Evolutionary conservation across 2,329 filamentous ascomycete species (phyloP), one percentile per base, ranked within the genome.

Genomic region (Thielaviopsis musarum): DNA sequence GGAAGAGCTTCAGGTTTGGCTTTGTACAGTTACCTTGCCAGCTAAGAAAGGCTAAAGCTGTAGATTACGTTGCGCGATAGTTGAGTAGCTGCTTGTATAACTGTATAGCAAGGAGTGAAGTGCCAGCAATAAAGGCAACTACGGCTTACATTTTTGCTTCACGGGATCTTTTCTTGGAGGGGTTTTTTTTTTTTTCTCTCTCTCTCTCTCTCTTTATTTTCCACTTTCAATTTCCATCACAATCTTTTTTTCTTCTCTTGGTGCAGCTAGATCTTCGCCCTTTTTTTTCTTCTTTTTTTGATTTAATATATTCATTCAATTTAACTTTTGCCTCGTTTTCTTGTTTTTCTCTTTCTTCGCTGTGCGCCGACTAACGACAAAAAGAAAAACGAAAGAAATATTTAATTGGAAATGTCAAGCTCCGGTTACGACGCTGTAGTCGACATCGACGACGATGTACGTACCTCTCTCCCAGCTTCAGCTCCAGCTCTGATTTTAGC

Each of bases 361-460:
- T 45, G 17, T 15, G 38, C 38, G 17, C 15, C 4, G 15, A n/a
- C 15, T 21, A 5, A 2, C 45, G 10, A 19, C 22, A 26, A 6
- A n/a, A 26, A 6, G 5, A 5, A 53, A 26, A 26, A 26, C 3
- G 6, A 26, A 26, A 26, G 6, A 6, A 26, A 26, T 3, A 26
- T 3, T 26, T 26, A 53, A 22, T 5, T 63, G 68, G 75, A 66
- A 59, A 91, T 91, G 87, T 81, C 87, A 61, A 87, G 87, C 71
- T 80, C 88, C 69, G 91, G 91, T 66, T 98, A 98, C 72, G 93
- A 98, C 76, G 93, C 95, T 63, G 91, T 98, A 65, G 93, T 98
- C 62, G 93, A 98, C 68, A 85, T 97, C 59, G 93, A 98, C 71
- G 88, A 93, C 68, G 93, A 97, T 81, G 90, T 95, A 74, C 64